These are phyloP conservation scores for Puya raimondii DNA, from an alignment of 176 grass and related monocot genomes.

Conservation along the genomic window DNA sequence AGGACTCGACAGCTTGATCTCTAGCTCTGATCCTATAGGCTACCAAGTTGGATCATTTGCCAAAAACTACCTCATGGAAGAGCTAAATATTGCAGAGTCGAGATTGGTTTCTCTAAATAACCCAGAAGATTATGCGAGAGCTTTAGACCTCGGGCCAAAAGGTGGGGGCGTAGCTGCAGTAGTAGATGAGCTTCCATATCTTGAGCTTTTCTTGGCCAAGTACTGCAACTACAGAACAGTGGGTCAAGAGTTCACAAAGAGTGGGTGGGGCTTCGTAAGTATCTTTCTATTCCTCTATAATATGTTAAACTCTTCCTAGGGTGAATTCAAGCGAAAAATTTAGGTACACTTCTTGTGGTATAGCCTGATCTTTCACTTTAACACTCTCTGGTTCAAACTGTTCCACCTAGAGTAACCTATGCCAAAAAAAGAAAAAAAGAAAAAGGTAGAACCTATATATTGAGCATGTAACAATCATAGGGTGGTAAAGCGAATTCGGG, in stretches of 20 bases:
- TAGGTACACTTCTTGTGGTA: too few species aligned
- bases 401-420: too few species aligned
- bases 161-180: slow-evolving; percentile 70
- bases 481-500: too few species aligned
- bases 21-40: slow-evolving; percentile 52
- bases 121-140: slow-evolving; percentile 44
- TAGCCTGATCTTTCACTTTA: too few species aligned
- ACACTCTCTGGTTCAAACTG: too few species aligned
- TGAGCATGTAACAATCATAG: too few species aligned
- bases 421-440: too few species aligned
- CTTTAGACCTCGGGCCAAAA: slow-evolving; percentile 53
- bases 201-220: slow-evolving; percentile 75
- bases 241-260: slow-evolving; percentile 90
- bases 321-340: too few species aligned
- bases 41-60: slow-evolving; percentile 86
- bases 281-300: background rate
- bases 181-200: slow-evolving; percentile 83
- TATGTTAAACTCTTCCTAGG: background rate
- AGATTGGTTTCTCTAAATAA: slow-evolving; percentile 36
- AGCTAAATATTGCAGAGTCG: slow-evolving; percentile 56
- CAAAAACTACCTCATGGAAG: slow-evolving; percentile 66
- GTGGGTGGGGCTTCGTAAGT: slow-evolving; percentile 97
- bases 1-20: slow-evolving; percentile 62
- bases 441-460: too few species aligned
- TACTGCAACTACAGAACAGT: slow-evolving; percentile 78